A percentile compares a stretch with the other conserved stretches of the same genome.
These are phyloP conservation scores for Kandelia obovata DNA, from an alignment of 345 rosid genomes.

Conservation along the genomic window DNA sequence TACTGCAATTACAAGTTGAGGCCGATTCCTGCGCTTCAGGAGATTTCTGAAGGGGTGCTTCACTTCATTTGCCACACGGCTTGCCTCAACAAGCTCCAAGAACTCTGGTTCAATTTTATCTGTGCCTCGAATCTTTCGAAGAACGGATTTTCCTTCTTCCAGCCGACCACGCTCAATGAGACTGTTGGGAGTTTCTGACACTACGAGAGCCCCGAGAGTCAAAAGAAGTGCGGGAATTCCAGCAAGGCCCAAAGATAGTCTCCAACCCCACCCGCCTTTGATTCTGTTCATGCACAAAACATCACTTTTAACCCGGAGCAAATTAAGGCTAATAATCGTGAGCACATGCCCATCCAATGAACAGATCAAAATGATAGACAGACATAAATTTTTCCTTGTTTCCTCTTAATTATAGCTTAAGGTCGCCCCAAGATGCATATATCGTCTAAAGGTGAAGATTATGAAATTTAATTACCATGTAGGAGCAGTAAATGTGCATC, in stretches of 20 bases:
- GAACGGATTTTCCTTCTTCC: slow-evolving; percentile 86
- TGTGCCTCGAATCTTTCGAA: slow-evolving; percentile 71
- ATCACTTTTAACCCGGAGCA: not conserved
- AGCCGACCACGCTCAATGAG: slow-evolving; percentile 79
- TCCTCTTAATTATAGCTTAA: too few relatives aligned
- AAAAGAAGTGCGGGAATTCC: slow-evolving; percentile 81
- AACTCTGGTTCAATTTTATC: slow-evolving; percentile 81
- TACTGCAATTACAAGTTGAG: slow-evolving; percentile 71
- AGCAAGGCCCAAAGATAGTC: slow-evolving; percentile 80
- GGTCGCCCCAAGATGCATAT: too few relatives aligned
- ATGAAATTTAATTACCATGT: too few relatives aligned
- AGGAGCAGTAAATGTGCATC: too few relatives aligned
- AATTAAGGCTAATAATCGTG: not conserved
- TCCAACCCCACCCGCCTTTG: slow-evolving; percentile 89
- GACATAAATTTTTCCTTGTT: too few relatives aligned
- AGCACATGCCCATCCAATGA: too few relatives aligned
- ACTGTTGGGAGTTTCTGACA: slow-evolving; percentile 86
- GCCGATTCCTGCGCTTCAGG: slow-evolving; percentile 63
- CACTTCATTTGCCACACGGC: slow-evolving; percentile 74
- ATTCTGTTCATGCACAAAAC: slow-evolving; percentile 44
- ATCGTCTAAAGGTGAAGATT: too few relatives aligned
- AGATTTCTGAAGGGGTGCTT: slow-evolving; percentile 91
- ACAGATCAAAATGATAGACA: too few relatives aligned
- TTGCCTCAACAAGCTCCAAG: slow-evolving; percentile 83
- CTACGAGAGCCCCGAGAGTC: slow-evolving; percentile 72